Conservation (phyloP, 768 basidiomycete genomes). For the Sarcodon aspratus region DNA sequence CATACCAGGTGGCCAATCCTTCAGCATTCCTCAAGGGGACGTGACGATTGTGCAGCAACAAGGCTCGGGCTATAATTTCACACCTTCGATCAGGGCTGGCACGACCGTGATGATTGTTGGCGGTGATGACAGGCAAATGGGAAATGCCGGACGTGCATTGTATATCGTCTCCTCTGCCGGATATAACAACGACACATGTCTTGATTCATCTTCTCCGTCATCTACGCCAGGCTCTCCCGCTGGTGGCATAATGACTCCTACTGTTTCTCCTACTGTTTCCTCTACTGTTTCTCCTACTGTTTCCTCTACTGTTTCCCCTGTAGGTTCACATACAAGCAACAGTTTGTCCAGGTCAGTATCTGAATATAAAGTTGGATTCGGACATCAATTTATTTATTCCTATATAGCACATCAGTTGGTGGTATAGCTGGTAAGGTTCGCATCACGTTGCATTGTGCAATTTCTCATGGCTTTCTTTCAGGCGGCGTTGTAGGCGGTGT, state of each 20-base stretch:
- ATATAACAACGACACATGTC: constrained; percentile 42
- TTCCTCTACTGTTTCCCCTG: too few species aligned
- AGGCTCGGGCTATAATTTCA: constrained; percentile 65
- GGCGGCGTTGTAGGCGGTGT: constrained; percentile 50
- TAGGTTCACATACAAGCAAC: too few species aligned
- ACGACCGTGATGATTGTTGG: constrained; percentile 57
- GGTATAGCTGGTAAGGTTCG: constrained; percentile 36
- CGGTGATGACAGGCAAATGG: constrained; percentile 56
- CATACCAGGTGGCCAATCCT: constrained; percentile 74
- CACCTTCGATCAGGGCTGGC: constrained; percentile 48
- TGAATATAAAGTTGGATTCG: too few species aligned
- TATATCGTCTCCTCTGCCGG: constrained; percentile 52
- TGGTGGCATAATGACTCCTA: constrained; percentile 52
- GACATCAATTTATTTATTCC: too few species aligned
- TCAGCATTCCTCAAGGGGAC: constrained; percentile 41
- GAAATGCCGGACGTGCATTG: constrained; percentile 52
- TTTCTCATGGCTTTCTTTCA: constrained; percentile 6
- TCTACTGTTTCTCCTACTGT: too few species aligned
- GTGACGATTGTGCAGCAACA: constrained; percentile 28
- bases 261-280: too few species aligned
- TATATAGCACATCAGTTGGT: constrained; percentile 25
- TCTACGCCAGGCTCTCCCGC: constrained; percentile 71
- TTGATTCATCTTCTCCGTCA: constrained; percentile 52
- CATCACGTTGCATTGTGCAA: not conserved
- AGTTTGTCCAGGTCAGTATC: too few species aligned